These are phyloP conservation scores for Emericellopsis terricola DNA, from an alignment of 495 filamentous ascomycete genomes.

Conservation along the genomic window DNA sequence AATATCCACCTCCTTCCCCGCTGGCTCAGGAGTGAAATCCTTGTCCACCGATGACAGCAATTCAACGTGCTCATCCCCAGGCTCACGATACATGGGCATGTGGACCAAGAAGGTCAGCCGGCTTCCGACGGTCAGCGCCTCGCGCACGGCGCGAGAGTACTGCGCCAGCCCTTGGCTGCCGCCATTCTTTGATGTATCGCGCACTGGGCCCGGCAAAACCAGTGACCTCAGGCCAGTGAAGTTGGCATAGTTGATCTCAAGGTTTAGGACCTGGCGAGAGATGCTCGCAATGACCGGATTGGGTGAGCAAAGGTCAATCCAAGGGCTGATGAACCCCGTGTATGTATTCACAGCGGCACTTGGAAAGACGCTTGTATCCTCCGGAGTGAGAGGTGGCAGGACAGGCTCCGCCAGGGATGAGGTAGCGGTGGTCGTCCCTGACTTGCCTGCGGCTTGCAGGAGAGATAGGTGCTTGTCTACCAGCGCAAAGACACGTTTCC, in stretches of 20 bases:
- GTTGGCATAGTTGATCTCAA: constrained; percentile 84
- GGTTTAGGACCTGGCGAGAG: constrained; percentile 71
- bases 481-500: constrained; percentile 49
- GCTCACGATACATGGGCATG: constrained; percentile 55
- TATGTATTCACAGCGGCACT: constrained; percentile 51
- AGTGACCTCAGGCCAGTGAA: constrained; percentile 83
- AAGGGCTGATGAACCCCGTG: constrained; percentile 58
- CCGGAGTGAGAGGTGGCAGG: constrained; percentile 51
- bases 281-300: constrained; percentile 67
- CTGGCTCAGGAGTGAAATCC: constrained; percentile 5
- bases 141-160: constrained; percentile 73
- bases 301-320: constrained; percentile 77
- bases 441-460: constrained; percentile 9
- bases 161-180: constrained; percentile 31
- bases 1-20: constrained; percentile 31
- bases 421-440: constrained; percentile 9
- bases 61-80: constrained; percentile 19
- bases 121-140: constrained; percentile 51
- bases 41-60: constrained; percentile 17
- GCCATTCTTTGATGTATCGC: constrained; percentile 17
- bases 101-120: constrained; percentile 69
- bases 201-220: constrained; percentile 58
- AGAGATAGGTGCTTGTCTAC: constrained; percentile 37
- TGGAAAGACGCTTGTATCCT: constrained; percentile 60
- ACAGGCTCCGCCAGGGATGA: constrained; percentile 25